Evolutionary conservation across 257 asterid species (phyloP), one percentile per base, ranked within the genome.

Genomic region (Gynochthodes officinalis): DNA sequence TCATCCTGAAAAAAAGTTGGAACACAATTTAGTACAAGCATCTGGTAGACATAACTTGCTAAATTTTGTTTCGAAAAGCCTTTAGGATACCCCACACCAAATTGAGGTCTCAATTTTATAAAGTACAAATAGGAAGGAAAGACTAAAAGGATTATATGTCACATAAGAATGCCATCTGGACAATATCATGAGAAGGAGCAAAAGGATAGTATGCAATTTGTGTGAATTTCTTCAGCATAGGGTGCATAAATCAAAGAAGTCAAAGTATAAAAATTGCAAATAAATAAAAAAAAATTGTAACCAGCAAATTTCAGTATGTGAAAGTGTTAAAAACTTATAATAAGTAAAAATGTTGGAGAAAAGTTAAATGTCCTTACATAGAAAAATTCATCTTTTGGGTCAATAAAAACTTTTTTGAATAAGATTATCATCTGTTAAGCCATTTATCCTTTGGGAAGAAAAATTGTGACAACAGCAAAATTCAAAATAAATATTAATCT

Each of bases 1-100:
- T 78, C 68, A 72, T 90, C 97, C 98, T 92, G 89, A 61, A 16
- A 74, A n/a, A 73, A 75, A 67, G 35, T 14, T 16, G 46, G 7
- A 65, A 18, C 32, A 58, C 49, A 43, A 46, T 62, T 48, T 23
- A 53, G 43, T n/a, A 35, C 27, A 21, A 15, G 10, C 27, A 68
- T 68, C 27, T 1, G 14, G 42, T 1, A 14, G 58, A 23, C 72
- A 39, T 5, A 54, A 37, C 42, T 37, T 37, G 3, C 15, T 54
- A 8, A 54, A 52, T 52, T 54, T 54, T 10, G 21, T n/a, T 54
- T 54, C 1, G 32, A 54, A 25, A 21, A 21, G 61, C 61, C 61
- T 54, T 9, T n/a, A 5, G 42, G 61, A 54, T 54, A 54, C 61
- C 23, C 4, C 13, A 54, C 7, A n/a, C 61, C 30, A 54, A 54